These are phyloP conservation scores for Aspergillus texensis DNA, from an alignment of 2,329 filamentous ascomycete genomes.

Conservation along the genomic window DNA sequence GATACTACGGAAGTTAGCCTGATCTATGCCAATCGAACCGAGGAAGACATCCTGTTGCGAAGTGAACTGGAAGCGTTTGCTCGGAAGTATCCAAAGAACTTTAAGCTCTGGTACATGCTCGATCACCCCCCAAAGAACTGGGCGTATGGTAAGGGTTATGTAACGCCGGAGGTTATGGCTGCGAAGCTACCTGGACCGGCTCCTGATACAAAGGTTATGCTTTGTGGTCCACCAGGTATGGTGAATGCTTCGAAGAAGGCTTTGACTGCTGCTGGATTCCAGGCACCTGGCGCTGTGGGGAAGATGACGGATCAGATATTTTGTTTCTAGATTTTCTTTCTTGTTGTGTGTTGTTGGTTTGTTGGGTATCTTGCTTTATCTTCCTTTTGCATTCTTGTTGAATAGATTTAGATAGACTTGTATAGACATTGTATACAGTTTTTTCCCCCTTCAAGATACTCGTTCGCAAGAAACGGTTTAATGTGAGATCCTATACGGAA, in stretches of 20 bases:
- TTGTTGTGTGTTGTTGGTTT: background rate
- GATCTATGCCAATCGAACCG: slow-evolving; percentile 61
- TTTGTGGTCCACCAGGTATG: slow-evolving; percentile 66
- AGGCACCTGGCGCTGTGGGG: slow-evolving; percentile 51
- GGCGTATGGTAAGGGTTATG: slow-evolving; percentile 53
- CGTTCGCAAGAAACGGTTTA: background rate
- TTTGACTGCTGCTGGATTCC: slow-evolving; percentile 54
- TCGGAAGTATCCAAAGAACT: slow-evolving; percentile 53
- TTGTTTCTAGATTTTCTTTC: slow-evolving; percentile 44
- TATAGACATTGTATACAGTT: background rate
- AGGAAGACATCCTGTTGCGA: slow-evolving; percentile 62
- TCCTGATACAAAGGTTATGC: slow-evolving; percentile 55
- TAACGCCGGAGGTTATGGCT: slow-evolving; percentile 55
- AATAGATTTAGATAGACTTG: background rate
- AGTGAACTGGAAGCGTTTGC: slow-evolving; percentile 59
- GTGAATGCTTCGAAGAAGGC: slow-evolving; percentile 58
- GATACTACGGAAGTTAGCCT: slow-evolving; percentile 61
- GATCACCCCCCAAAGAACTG: slow-evolving; percentile 52
- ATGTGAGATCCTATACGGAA: background rate
- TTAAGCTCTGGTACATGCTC: slow-evolving; percentile 60
- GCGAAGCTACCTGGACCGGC: slow-evolving; percentile 52
- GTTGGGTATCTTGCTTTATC: background rate
- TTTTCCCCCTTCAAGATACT: background rate
- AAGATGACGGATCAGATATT: slow-evolving; percentile 62
- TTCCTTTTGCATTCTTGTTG: background rate